Base-by-base conservation (phyloP, 352 stramenopile species). In the Globisporangium perplexum region DNA sequence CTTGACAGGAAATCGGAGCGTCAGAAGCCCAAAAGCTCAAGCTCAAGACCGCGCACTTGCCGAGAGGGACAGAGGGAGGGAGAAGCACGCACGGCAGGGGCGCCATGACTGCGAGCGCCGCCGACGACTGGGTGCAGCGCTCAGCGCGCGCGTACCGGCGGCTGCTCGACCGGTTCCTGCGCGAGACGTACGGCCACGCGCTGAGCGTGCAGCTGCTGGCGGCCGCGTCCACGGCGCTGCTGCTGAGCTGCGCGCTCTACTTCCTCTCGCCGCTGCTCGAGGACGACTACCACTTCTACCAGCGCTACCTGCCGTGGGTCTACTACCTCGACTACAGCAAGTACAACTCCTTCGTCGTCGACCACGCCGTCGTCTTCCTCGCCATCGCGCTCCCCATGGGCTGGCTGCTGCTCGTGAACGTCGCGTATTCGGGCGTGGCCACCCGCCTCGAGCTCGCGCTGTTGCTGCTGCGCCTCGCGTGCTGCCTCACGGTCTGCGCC, bases 331-430 rank as follows among this genome's bases (percentile, higher is more conserved):
- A 87, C 66, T 83, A 68, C 56, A 72, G 69, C 53, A 66, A 75
- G 50, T 87, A 83, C 63, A 70, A 91, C 65, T 86, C 80, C 52
- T 88, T 90, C 54, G 54, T 86, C 0, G 71, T 89, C 22, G 76
- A 93, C 62, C 77, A 91, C 54, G 54, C 67, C 6, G 65, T 91
- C 12, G 78, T 89, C 22, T 80, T 87, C 56, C 47, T 77, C 35
- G 65, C 61, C 35, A 87, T 93, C 52, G 80, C 68, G 31, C 64
- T 84, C 33, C 78, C 76, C 10, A 72, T 83, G 35, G 62, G 55
- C 42, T 90, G 80, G 74, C 60, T 89, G 20, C 68, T 93, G 38
- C 55, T 86, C 30, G 52, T 85, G n/a, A 83, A 90, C 59, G 57
- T 90, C 31, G 66, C 71, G 11, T 72, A 90, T 60, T 90, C 80